These are phyloP conservation scores for Neurospora sp. DNA, from an alignment of 495 filamentous ascomycete species.

Conservation along the genomic window DNA sequence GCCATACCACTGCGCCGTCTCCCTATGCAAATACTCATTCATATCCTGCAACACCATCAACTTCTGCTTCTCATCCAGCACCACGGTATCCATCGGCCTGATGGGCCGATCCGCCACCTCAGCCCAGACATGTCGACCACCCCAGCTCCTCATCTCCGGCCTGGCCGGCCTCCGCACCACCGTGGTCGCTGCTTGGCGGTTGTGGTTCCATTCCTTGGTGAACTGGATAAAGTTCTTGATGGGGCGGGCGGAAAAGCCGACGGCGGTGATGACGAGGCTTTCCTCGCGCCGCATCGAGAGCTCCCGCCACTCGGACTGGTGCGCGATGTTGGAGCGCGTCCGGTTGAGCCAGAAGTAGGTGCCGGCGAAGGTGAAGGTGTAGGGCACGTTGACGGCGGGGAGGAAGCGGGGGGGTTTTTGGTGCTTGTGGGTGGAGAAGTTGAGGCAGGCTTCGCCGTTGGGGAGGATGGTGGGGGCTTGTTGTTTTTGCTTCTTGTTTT, in stretches of 20 bases:
- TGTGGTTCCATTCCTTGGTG: constrained; percentile 42
- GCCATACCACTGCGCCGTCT: constrained; percentile 65
- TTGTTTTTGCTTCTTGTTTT: constrained; percentile 30
- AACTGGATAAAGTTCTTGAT: constrained; percentile 52
- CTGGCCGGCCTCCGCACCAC: constrained; percentile 6
- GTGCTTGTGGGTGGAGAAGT: constrained; percentile 36
- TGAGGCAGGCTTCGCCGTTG: constrained; percentile 29
- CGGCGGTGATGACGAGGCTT: constrained; percentile 31
- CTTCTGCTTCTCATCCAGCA: constrained; percentile 69
- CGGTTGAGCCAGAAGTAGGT: constrained; percentile 30
- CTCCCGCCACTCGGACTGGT: neutral
- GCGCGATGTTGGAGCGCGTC: constrained; percentile 7
- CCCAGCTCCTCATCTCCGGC: constrained; percentile 19
- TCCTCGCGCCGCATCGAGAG: constrained; percentile 10
- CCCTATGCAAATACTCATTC: constrained; percentile 75
- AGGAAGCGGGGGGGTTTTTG: constrained; percentile 27
- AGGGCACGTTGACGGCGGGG: constrained; percentile 26
- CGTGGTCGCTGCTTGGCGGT: constrained; percentile 36
- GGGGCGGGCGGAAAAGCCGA: constrained; percentile 40
- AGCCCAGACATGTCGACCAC: constrained; percentile 45
- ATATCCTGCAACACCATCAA: constrained; percentile 64
- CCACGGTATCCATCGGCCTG: constrained; percentile 72
- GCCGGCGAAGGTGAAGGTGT: constrained; percentile 33
- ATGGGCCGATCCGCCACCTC: constrained; percentile 60
- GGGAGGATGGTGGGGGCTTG: constrained; percentile 23